Evolutionary conservation across 805 yeast genomes (phyloP), one percentile per base, ranked within the genome.

Genomic region (Blastobotrys americana): DNA sequence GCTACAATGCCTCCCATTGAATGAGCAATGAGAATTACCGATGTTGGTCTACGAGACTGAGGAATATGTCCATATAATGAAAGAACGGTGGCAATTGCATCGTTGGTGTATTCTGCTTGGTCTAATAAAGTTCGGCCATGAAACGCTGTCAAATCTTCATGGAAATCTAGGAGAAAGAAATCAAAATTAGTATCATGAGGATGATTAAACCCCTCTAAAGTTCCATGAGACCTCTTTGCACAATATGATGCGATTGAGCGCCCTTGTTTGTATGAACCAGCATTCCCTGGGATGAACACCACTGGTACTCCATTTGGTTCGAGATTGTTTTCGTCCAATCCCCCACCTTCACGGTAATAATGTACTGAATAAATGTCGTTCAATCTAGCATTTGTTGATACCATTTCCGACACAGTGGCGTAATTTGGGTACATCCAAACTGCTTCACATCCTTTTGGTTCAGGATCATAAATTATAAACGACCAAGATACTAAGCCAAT

Each of bases 1-100:
- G 95, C 82, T 0, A 89, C 96, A 13, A 89, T 77, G 3, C 97
- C 97, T 34, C 97, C 97, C 97, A 89, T 89, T 1, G 96, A 88
- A 65, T 89, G 97, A 4, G 87, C 96, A 2, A 89, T 51, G 0
- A 89, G 59, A 1, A 89, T 74, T 2, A 89, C 93, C 0, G 96
- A 84, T 22, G 61, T 61, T 0, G 89, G 89, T 13, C 43, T 43
- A 23, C 41, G 43, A 21, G 15, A 9, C 4, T 37, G 34, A 18
- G 46, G 22, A n/a, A n/a, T n/a, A 5, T 10, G 6, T 57, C 19
- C 55, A 52, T 89, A 89, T 4, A 89, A 64, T 2, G 78, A 73
- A 15, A 89, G 62, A 16, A 89, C 87, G 59, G 81, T 88, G 28
- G 66, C 64, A 3, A 89, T 70, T 0, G 96, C 96, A 54, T 87